These are phyloP conservation scores for Nemania abortiva DNA, from an alignment of 2,329 filamentous ascomycete species.

Conservation along the genomic window DNA sequence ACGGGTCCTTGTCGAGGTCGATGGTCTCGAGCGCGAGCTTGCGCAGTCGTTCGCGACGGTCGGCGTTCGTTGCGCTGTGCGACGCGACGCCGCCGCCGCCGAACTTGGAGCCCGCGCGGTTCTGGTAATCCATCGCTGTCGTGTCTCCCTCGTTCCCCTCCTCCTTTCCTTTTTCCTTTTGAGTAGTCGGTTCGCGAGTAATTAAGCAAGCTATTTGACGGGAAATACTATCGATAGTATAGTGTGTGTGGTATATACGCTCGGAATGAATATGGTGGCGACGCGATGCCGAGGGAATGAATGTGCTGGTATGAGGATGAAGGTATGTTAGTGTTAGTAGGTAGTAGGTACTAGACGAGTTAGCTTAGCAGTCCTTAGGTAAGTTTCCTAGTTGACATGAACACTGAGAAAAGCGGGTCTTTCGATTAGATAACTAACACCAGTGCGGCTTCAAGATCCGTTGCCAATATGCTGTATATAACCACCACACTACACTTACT, in stretches of 20 bases:
- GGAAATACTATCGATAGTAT: not conserved
- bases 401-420: slow-evolving; percentile 9
- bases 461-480: too few species aligned
- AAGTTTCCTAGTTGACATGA: too few species aligned
- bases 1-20: slow-evolving; percentile 98
- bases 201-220: not conserved
- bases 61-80: slow-evolving; percentile 91
- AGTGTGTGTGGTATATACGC: not conserved
- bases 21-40: slow-evolving; percentile 99
- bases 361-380: too few species aligned
- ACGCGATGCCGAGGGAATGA: too few species aligned
- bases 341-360: too few species aligned
- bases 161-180: not conserved
- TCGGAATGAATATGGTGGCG: not conserved
- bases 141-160: not conserved
- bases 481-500: too few species aligned
- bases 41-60: slow-evolving; percentile 95
- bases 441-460: too few species aligned
- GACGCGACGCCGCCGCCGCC: slow-evolving; percentile 97
- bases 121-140: slow-evolving; percentile 77
- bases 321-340: too few species aligned
- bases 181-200: not conserved
- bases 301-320: not conserved
- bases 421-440: slow-evolving; percentile 18
- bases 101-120: slow-evolving; percentile 96